Percentiles rank a stretch among this genome's conserved stretches.
phyloP scores from a whole-genome alignment of 106 monocot species.

The Dioscorea dumetorum region DNA sequence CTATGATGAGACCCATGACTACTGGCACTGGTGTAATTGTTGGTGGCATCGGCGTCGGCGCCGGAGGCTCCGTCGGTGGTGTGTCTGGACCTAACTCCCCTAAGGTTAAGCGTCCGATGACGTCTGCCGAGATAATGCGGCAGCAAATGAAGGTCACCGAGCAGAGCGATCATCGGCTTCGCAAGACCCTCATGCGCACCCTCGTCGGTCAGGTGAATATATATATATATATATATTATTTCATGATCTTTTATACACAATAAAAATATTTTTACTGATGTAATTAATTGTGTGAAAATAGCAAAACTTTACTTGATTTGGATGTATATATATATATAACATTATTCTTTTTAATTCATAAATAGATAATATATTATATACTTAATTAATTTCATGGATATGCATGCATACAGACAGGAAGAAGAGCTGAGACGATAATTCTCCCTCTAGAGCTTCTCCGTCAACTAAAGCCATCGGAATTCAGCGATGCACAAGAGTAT shows the following conservation, averaged over 20 bases:
- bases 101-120: constrained; percentile 47
- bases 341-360: too few relatives aligned
- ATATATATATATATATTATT: too few relatives aligned
- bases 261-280: too few relatives aligned
- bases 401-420: constrained; percentile 16
- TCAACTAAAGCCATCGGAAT: constrained; percentile 39
- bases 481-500: constrained; percentile 28
- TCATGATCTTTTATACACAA: too few relatives aligned
- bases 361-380: neutral
- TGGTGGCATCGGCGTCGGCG: neutral
- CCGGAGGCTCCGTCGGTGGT: neutral
- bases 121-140: constrained; percentile 64
- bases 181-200: constrained; percentile 40
- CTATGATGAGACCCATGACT: constrained; percentile 28
- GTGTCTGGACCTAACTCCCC: constrained; percentile 4
- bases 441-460: constrained; percentile 47
- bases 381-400: too few relatives aligned
- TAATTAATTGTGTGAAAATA: too few relatives aligned
- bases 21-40: neutral
- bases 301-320: too few relatives aligned
- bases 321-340: too few relatives aligned
- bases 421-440: constrained; percentile 40
- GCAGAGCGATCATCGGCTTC: constrained; percentile 42
- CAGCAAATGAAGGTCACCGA: constrained; percentile 64
- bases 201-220: constrained; percentile 39